Percentiles rank a stretch among this genome's conserved stretches.
Conservation (phyloP, 495 filamentous ascomycete genomes). For the Pseudoneurospora amorphoporcata region DNA sequence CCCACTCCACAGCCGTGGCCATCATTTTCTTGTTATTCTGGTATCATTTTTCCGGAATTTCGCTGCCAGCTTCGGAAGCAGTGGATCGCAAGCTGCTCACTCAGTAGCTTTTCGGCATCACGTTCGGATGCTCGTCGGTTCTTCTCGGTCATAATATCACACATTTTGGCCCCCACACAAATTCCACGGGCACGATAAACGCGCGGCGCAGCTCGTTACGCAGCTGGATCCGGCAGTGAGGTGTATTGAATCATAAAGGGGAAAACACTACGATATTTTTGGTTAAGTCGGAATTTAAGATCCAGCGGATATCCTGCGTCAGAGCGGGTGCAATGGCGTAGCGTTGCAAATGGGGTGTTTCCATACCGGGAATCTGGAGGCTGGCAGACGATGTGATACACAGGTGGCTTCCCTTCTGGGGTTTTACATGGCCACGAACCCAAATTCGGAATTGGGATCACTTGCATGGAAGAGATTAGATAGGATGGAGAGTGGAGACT, state of each 20-base stretch:
- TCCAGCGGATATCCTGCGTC: not conserved
- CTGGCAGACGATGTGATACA: not conserved
- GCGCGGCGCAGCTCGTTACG: not conserved
- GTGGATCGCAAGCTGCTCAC: conserved; percentile 1
- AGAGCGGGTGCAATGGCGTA: not conserved
- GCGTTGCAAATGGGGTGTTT: not conserved
- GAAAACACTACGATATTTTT: not conserved
- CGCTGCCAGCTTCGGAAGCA: not conserved
- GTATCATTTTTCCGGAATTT: conserved; percentile 12
- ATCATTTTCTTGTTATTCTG: conserved; percentile 18
- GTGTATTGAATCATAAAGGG: not conserved
- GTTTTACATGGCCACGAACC: not conserved
- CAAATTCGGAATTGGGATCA: not conserved
- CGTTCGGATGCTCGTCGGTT: not conserved
- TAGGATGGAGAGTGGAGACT: conserved; percentile 21
- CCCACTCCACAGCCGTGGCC: conserved; percentile 16
- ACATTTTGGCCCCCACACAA: not conserved
- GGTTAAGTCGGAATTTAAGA: not conserved
- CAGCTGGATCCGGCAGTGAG: not conserved
- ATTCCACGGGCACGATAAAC: not conserved
- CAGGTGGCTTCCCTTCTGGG: not conserved
- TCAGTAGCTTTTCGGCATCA: not conserved
- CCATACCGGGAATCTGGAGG: not conserved
- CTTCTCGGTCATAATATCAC: not conserved
- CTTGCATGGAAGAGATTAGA: not conserved